Base-by-base conservation (phyloP, 345 rosid species). In the Dipteronia sinensis region DNA sequence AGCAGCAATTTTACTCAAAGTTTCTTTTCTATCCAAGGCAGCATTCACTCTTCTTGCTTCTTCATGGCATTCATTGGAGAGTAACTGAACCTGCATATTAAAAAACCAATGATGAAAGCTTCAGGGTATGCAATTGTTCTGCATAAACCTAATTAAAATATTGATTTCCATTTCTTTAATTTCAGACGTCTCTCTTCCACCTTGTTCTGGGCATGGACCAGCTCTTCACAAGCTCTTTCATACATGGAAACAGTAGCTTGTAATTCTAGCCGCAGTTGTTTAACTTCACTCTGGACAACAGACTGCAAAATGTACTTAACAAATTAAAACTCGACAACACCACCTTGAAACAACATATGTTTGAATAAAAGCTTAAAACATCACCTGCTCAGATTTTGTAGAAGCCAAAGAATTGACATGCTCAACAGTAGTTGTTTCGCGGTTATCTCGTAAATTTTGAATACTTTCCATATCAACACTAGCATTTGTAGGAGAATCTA, bases 151-250 rank as follows among this genome's bases (percentile, higher is more conserved):
- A 65, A 65, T 13, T 40, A 25, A 62, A 74, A 22, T 65, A 29
- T 53, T 53, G 47, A n/a, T 67, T n/a, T 75, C 62, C 49, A 12
- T 65, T 65, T 5, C 49, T 51, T 29, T 17, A 7, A 46, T 71
- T 40, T 55, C 8, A 44, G 16, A 67, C 2, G 4, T 66, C 71
- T 67, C 44, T 67, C 44, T 62, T 77, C 20, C 15, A 94, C 98
- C 95, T 94, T 85, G 72, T 81, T 90, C 79, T 91, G 95, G 73
- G 90, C 82, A 75, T 85, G 87, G 22, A 93, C 89, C 40, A 94
- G 89, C 82, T 93, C 94, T 83, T 87, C 93, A 65, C 97, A 88
- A 79, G 93, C 90, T 74, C 82, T 77, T 76, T 87, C 83, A 79
- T 93, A 93, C 98, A 90, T 87, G 64, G 85, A 70, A 71, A 88